Percentiles rank a stretch among this genome's conserved stretches.
Conservation (phyloP, 805 yeast genomes). For the Lachancea nothofagi region DNA sequence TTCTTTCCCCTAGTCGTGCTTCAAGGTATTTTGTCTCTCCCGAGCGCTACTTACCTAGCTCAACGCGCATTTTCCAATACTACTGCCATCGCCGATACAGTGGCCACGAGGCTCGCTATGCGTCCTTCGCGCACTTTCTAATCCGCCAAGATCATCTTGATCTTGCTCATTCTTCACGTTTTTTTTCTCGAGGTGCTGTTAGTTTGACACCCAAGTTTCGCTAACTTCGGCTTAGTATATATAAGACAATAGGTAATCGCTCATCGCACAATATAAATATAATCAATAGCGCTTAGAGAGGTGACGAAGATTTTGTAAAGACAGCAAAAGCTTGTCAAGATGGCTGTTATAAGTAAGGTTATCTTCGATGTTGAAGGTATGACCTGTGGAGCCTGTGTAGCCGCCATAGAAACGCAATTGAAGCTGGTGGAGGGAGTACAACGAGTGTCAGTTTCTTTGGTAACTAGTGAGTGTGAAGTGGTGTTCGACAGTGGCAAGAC, state of each 20-base stretch:
- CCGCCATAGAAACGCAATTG: constrained; percentile 55
- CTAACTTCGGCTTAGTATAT: neutral
- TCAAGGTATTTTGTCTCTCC: too few relatives aligned
- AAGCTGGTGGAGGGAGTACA: constrained; percentile 45
- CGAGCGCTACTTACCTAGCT: too few relatives aligned
- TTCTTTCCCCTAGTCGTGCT: too few relatives aligned
- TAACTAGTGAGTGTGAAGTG: constrained; percentile 68
- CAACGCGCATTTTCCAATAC: neutral
- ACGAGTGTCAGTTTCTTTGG: constrained; percentile 56
- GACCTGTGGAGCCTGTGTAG: constrained; percentile 88
- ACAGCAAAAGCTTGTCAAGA: neutral
- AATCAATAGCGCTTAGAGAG: neutral
- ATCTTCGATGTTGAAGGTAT: constrained; percentile 49
- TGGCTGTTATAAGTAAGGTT: constrained; percentile 1
- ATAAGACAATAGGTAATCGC: neutral
- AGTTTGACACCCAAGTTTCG: constrained; percentile 6
- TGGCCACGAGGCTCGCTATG: too few relatives aligned
- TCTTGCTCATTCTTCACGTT: neutral
- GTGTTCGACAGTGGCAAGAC: constrained; percentile 37
- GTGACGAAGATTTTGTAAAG: neutral
- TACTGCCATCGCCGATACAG: neutral
- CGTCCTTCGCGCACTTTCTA: too few relatives aligned
- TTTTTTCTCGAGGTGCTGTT: neutral
- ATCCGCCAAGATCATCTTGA: neutral
- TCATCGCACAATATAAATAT: neutral